Base-by-base conservation (phyloP, 768 basidiomycete genomes). In the Boletus coccyginus region DNA sequence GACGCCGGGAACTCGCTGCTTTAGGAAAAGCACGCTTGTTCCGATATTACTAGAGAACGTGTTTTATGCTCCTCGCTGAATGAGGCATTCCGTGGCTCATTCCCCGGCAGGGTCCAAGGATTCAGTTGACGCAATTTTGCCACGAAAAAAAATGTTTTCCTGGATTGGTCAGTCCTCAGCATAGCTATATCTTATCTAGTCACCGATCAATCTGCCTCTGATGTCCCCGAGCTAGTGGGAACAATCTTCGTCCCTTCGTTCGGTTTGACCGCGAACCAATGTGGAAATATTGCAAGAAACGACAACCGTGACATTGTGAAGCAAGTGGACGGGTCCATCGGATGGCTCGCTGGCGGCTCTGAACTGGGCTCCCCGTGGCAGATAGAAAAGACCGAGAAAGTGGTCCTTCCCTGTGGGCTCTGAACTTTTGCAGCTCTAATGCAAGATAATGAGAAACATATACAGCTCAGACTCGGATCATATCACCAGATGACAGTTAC, bases 111-210 rank as follows among this genome's bases (percentile, higher is more conserved):
- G 53, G 45, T 46, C 45, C 21, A 19, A 0, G 33, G 8, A 40
- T 41, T 31, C 42, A 13, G 39, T 46, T 49, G n/a, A 19, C 48
- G 19, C 44, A 27, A 50, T 27, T 5, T 27, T 27, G 27, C 19
- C 40, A 41, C 39, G 36, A 44, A 46, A 52, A 57, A 46, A 52
- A 39, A 14, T 8, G 33, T 33, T 56, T 17, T 45, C 39, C 21
- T 53, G 10, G n/a, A 51, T 27, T 32, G 38, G 52, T 16, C 45
- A 19, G 7, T 7, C 31, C 47, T 41, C 19, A 21, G 41, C 29
- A 49, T 32, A 16, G 27, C 29, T 38, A 32, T 52, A 60, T 60
- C 59, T 60, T 56, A 62, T 60, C 59, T 46, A 12, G 29, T n/a
- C 38, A 13, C 31, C n/a, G 19, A 21, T 16, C 53, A 41, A 21